Conservation (phyloP, 1,284 basidiomycete species). For the Moniliophthora roreri region DNA sequence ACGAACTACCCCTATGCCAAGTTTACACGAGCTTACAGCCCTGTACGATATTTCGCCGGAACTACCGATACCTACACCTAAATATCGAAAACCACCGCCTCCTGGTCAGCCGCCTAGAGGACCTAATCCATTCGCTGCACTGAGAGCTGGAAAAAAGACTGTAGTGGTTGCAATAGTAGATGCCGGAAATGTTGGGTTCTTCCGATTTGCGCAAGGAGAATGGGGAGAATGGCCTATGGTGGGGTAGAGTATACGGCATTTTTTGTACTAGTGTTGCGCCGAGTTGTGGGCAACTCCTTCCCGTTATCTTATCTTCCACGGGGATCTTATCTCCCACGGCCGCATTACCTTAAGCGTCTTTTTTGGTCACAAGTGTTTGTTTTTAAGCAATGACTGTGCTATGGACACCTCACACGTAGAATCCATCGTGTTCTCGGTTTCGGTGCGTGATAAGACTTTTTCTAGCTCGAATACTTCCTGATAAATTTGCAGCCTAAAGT, state of each 20-base stretch:
- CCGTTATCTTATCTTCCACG: no score
- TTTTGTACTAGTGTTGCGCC: no score
- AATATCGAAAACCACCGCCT: slow-evolving; percentile 34
- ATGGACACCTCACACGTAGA: no score
- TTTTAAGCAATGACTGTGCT: no score
- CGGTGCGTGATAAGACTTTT: no score
- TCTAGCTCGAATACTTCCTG: no score
- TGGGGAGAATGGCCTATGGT: slow-evolving; percentile 30
- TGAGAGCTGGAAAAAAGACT: slow-evolving; percentile 85
- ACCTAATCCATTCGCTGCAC: slow-evolving; percentile 68
- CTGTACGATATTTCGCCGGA: slow-evolving; percentile 66
- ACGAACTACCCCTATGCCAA: slow-evolving; percentile 70
- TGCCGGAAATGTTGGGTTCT: slow-evolving; percentile 85
- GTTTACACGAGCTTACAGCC: slow-evolving; percentile 63
- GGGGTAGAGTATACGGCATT: not conserved
- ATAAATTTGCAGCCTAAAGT: no score
- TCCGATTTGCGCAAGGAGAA: slow-evolving; percentile 83
- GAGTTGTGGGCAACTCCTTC: no score
- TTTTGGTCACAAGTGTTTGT: no score
- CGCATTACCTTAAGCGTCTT: no score
- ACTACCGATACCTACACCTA: slow-evolving; percentile 52
- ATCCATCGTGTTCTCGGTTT: no score
- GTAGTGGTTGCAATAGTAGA: slow-evolving; percentile 91
- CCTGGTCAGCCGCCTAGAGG: slow-evolving; percentile 19
- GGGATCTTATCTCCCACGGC: no score